Evolutionary conservation across 805 yeast genomes (phyloP).

Genomic region (Komagataella pseudopastoris): DNA sequence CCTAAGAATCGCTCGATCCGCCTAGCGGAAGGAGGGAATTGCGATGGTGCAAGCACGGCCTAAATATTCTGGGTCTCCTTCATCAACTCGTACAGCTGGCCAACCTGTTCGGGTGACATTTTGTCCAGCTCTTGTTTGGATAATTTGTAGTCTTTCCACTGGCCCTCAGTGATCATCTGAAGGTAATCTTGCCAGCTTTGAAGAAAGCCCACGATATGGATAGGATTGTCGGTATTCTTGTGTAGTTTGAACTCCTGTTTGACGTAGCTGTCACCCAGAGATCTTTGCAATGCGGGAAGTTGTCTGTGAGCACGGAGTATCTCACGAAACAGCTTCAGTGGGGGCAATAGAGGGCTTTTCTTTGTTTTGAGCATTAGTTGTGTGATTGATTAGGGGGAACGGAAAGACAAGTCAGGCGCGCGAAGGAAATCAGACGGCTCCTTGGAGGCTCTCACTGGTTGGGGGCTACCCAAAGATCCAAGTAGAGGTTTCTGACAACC

Average conservation of each 20-base stretch:
- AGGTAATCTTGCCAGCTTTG: slow-evolving; percentile 90
- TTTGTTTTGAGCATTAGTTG: slow-evolving; percentile 6
- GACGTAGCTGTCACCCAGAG: slow-evolving; percentile 83
- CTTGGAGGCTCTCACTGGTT: neutral
- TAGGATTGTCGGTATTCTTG: slow-evolving; percentile 69
- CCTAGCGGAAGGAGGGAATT: neutral
- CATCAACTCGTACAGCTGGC: slow-evolving; percentile 72
- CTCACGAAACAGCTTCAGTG: slow-evolving; percentile 64
- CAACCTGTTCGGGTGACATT: slow-evolving; percentile 83
- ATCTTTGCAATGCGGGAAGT: slow-evolving; percentile 56
- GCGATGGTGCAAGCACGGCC: neutral
- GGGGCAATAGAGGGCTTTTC: slow-evolving; percentile 57
- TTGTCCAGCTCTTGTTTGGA: slow-evolving; percentile 56
- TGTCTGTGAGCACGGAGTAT: slow-evolving; percentile 69
- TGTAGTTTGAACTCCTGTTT: slow-evolving; percentile 84
- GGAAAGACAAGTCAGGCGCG: neutral
- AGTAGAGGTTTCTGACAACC: no score
- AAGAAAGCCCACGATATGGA: slow-evolving; percentile 86
- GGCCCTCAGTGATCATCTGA: slow-evolving; percentile 39
- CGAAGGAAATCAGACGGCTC: neutral
- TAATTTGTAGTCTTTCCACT: slow-evolving; percentile 52
- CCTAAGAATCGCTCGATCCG: neutral
- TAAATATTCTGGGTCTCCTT: slow-evolving; percentile 37
- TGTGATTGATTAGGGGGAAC: neutral
- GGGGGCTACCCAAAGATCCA: neutral